A percentile compares a stretch with the other conserved stretches of the same genome.
Conservation (phyloP, 1,139 yeast genomes). For the Groenewaldozyma auringiensis region DNA sequence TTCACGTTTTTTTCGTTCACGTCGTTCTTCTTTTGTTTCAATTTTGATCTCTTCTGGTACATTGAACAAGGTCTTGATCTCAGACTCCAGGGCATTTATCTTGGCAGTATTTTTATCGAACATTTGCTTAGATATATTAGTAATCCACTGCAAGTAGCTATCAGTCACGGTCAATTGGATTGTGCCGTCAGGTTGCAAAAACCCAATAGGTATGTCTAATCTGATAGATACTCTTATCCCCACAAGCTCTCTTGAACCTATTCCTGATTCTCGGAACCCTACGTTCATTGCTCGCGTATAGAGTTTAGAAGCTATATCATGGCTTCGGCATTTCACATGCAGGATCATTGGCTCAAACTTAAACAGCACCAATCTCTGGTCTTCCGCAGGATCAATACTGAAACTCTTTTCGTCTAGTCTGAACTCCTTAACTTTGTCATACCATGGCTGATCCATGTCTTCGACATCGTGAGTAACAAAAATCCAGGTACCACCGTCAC, state of each 20-base stretch:
- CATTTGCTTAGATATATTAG: slow-evolving; percentile 43
- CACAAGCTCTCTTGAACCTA: slow-evolving; percentile 70
- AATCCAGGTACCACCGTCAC: slow-evolving; percentile 79
- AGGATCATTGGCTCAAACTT: slow-evolving; percentile 80
- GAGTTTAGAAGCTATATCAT: slow-evolving; percentile 49
- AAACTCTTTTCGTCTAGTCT: slow-evolving; percentile 3
- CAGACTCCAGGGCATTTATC: slow-evolving; percentile 29
- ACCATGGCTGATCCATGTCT: slow-evolving; percentile 46
- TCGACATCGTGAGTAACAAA: slow-evolving; percentile 63
- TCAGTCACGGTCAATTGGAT: slow-evolving; percentile 41
- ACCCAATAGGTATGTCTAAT: slow-evolving; percentile 69
- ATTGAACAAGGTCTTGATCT: slow-evolving; percentile 21
- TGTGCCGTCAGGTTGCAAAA: slow-evolving; percentile 27
- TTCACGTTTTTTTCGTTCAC: slow-evolving; percentile 50
- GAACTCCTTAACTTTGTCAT: slow-evolving; percentile 21
- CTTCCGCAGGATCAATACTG: background rate
- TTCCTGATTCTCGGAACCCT: slow-evolving; percentile 84
- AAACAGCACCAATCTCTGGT: slow-evolving; percentile 51
- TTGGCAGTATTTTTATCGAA: slow-evolving; percentile 57
- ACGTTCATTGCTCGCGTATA: slow-evolving; percentile 70
- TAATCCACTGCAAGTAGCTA: slow-evolving; percentile 43
- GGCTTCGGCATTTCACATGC: slow-evolving; percentile 70
- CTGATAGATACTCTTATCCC: slow-evolving; percentile 68
- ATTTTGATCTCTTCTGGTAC: slow-evolving; percentile 9
- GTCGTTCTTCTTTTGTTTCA: slow-evolving; percentile 51